Base-by-base conservation (phyloP, 2,329 filamentous ascomycete genomes). In the Ceratocystis lukuohia region DNA sequence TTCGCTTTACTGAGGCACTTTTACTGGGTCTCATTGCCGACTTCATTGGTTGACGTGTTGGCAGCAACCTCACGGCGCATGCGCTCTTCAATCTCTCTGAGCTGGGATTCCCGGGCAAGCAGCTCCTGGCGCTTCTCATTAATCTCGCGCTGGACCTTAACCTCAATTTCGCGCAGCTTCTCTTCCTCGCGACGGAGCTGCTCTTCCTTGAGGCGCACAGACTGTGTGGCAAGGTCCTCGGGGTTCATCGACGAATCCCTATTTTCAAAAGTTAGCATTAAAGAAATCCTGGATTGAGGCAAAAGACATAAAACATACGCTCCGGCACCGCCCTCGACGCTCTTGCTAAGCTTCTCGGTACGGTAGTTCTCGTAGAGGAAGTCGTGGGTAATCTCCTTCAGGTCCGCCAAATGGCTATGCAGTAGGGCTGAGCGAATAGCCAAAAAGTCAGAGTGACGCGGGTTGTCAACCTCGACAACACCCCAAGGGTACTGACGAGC, bases 361-460 rank as follows among this genome's bases (percentile, higher is more conserved):
- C 94, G 91, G 84, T 99, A 99, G 81, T 99, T 99, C 78, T 99
- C 94, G 80, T 99, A 99, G 70, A 99, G 82, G 87, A 99, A 99
- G 78, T 99, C 94, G 78, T 99, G 94, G 64, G 94, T 99, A 75
- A 99, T 99, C 78, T 99, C 94, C 86, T 99, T 99, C 74, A 99
- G 80, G 77, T 99, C 94, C 69, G 94, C 94, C 75, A 99, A 80
- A 81, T 99, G 94, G 79, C 91, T 96, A 83, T 99, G 94, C 69
- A 99, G 84, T 67, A 99, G 87, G 66, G 94, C 94, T 68, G 92
- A 96, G 76, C 94, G 88, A 75, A 99, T 96, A 70, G 94, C 94
- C 71, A 99, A 80, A 83, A 99, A 99, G 78, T 99, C 94, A 61
- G 92, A 96, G 81, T 99, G 94, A 74, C 94, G 90, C 74, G 95